A percentile compares a stretch with the other conserved stretches of the same genome.
phyloP scores from a whole-genome alignment of 306 rosid species.

The Malus sylvestris region DNA sequence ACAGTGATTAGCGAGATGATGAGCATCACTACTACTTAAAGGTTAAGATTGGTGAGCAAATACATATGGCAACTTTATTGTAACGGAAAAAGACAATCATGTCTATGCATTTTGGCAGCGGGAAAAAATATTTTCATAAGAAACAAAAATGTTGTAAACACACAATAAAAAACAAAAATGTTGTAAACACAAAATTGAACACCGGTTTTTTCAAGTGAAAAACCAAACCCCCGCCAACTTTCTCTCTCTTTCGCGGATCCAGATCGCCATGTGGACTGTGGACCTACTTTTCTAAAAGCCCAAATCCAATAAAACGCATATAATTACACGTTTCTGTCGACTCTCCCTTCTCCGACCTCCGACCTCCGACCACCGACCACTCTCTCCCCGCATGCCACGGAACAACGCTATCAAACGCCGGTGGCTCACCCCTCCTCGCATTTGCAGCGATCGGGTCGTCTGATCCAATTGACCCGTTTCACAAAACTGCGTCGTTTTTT shows the following conservation, averaged over 20 bases:
- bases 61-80: too few species aligned
- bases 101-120: too few species aligned
- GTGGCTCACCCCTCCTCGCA: background rate
- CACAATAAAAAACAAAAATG: background rate
- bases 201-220: background rate
- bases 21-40: too few species aligned
- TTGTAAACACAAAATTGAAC: background rate
- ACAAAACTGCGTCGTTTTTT: background rate
- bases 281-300: background rate
- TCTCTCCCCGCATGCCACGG: background rate
- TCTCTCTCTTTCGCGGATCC: background rate
- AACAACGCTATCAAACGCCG: background rate
- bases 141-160: too few species aligned
- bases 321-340: background rate
- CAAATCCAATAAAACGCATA: background rate
- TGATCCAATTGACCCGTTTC: conserved; percentile 2
- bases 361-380: background rate
- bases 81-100: too few species aligned
- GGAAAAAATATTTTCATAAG: too few species aligned
- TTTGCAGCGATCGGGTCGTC: conserved; percentile 11
- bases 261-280: background rate
- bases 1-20: too few species aligned
- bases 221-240: background rate
- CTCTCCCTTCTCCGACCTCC: background rate
- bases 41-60: too few species aligned